Conservation (phyloP, 352 stramenopile species). For the Pythium monospermum region DNA sequence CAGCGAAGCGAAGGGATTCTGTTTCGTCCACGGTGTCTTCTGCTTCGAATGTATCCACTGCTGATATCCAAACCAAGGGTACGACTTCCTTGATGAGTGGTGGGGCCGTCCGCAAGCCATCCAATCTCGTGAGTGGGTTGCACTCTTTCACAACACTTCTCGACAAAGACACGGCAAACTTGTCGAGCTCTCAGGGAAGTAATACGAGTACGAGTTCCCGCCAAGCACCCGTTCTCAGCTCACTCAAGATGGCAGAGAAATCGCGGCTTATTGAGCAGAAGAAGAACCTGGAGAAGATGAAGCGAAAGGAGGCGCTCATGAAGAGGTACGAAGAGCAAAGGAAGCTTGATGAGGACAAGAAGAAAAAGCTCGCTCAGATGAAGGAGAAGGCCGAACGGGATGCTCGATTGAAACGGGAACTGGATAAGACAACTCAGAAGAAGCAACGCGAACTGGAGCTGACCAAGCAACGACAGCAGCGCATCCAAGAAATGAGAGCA, state of each 20-base stretch:
- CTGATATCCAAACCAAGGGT: slow-evolving; percentile 6
- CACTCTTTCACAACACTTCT: slow-evolving; percentile 73
- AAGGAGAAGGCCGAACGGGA: slow-evolving; percentile 69
- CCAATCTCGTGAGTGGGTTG: slow-evolving; percentile 67
- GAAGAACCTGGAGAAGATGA: slow-evolving; percentile 54
- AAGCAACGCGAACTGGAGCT: slow-evolving; percentile 65
- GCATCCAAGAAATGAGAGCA: slow-evolving; percentile 60
- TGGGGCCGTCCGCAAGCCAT: slow-evolving; percentile 28
- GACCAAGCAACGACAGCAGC: slow-evolving; percentile 55
- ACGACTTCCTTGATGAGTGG: slow-evolving; percentile 2
- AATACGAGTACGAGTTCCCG: slow-evolving; percentile 26
- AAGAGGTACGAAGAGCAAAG: slow-evolving; percentile 71
- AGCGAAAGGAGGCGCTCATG: slow-evolving; percentile 55
- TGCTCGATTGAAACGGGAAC: slow-evolving; percentile 39
- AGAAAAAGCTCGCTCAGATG: slow-evolving; percentile 39
- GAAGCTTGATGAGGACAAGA: slow-evolving; percentile 61
- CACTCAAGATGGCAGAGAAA: slow-evolving; percentile 68
- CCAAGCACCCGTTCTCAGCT: slow-evolving; percentile 50
- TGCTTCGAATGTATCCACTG: slow-evolving; percentile 32
- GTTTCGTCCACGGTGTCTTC: slow-evolving; percentile 53
- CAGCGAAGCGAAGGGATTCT: slow-evolving; percentile 32
- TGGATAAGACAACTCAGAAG: slow-evolving; percentile 42
- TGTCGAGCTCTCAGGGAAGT: slow-evolving; percentile 20
- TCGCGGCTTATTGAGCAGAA: slow-evolving; percentile 63
- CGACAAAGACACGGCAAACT: slow-evolving; percentile 37